Conservation (phyloP, 352 stramenopile genomes). For the Pythium rishiriense region DNA sequence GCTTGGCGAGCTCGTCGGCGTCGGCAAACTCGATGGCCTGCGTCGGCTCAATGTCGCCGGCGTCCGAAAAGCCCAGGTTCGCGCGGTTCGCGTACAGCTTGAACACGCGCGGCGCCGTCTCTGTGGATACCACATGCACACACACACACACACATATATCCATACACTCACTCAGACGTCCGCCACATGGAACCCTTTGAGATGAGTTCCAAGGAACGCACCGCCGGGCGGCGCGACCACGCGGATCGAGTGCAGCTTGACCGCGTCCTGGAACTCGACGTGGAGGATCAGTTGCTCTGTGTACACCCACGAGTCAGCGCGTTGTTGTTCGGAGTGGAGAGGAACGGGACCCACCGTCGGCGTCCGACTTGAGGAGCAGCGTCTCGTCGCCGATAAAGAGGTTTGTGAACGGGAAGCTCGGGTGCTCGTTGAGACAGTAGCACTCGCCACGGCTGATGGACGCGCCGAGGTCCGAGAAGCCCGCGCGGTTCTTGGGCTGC, state of each 20-base stretch:
- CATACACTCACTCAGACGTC: not conserved
- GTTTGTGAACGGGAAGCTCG: slow-evolving; percentile 68
- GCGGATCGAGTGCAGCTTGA: slow-evolving; percentile 79
- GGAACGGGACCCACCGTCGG: slow-evolving; percentile 45
- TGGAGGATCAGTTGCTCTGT: slow-evolving; percentile 84
- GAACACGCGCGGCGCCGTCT: slow-evolving; percentile 56
- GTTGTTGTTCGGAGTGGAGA: no score
- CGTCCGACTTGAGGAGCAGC: slow-evolving; percentile 76
- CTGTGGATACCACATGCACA: slow-evolving; percentile 18
- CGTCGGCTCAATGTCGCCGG: slow-evolving; percentile 63
- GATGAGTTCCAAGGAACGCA: no score
- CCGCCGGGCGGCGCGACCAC: slow-evolving; percentile 52
- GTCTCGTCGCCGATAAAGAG: slow-evolving; percentile 79
- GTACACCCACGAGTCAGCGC: no score
- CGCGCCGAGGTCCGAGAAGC: slow-evolving; percentile 63
- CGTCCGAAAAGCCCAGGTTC: slow-evolving; percentile 77
- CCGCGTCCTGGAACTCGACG: slow-evolving; percentile 77
- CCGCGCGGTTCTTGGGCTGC: slow-evolving; percentile 34
- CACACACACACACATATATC: not conserved
- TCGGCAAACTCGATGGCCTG: slow-evolving; percentile 67
- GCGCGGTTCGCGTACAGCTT: slow-evolving; percentile 77
- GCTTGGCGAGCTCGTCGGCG: slow-evolving; percentile 38
- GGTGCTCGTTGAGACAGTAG: slow-evolving; percentile 83
- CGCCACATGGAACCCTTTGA: not conserved
- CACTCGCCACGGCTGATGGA: slow-evolving; percentile 57